Conservation (phyloP, 1,284 basidiomycete species). For the Xerocomus tenax region DNA sequence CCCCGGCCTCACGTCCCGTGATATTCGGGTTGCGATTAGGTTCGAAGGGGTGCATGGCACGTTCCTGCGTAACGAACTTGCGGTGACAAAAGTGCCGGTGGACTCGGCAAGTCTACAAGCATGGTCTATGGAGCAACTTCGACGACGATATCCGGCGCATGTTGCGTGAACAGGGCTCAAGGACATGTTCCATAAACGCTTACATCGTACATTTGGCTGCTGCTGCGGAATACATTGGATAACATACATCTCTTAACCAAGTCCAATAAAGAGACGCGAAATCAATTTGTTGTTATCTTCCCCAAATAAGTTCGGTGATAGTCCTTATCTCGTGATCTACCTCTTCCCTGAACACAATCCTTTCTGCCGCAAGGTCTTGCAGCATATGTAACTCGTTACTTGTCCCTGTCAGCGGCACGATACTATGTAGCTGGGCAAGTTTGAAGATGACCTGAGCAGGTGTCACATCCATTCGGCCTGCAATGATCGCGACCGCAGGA, state of each 20-base stretch:
- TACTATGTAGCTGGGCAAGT: conserved; percentile 52
- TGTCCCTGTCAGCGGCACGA: conserved; percentile 60
- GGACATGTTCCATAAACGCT: neutral
- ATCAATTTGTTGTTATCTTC: conserved; percentile 11
- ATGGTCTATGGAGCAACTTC: conserved; percentile 25
- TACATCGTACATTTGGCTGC: neutral
- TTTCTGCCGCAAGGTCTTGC: conserved; percentile 47
- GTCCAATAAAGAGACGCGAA: neutral
- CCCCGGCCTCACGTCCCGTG: conserved; percentile 45
- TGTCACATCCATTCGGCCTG: conserved; percentile 43
- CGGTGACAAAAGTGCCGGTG: conserved; percentile 18
- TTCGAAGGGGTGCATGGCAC: conserved; percentile 21
- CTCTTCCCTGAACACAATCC: conserved; percentile 35
- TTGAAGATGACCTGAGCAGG: conserved; percentile 60
- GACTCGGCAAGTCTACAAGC: conserved; percentile 10
- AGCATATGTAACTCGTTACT: conserved; percentile 55
- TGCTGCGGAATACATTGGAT: conserved; percentile 2
- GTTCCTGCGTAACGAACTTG: conserved; percentile 22
- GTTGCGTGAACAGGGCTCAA: neutral
- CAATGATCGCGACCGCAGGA: conserved; percentile 40
- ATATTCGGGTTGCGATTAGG: conserved; percentile 42
- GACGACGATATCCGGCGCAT: conserved; percentile 17
- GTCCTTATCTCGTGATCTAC: conserved; percentile 37
- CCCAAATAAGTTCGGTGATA: conserved; percentile 31
- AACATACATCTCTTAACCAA: conserved; percentile 2